phyloP scores from a whole-genome alignment of 1,284 basidiomycete species.

The Sanghuangporus sanghuang region DNA sequence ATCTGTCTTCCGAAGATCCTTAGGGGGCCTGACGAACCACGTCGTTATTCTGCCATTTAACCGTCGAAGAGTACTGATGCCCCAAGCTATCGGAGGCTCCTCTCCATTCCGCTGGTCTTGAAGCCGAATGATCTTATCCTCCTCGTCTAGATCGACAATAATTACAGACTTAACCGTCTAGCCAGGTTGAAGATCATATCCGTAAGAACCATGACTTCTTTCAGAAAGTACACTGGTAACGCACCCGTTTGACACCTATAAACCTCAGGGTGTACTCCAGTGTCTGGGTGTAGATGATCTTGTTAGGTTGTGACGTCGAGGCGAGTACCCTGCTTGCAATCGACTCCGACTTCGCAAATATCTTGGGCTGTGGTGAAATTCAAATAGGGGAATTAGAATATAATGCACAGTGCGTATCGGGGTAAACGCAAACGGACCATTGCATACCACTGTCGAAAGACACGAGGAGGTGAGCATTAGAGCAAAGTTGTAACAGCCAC shows the following conservation, averaged over 20 bases:
- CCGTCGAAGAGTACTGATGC: conserved; percentile 40
- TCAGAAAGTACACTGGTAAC: conserved; percentile 2
- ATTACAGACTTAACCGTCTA: conserved; percentile 53
- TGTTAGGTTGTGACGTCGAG: conserved; percentile 49
- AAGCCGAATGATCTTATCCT: conserved; percentile 53
- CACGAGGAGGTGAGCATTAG: conserved; percentile 12
- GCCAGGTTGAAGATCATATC: not conserved
- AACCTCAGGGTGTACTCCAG: conserved; percentile 56
- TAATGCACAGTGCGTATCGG: not conserved
- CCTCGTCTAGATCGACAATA: conserved; percentile 56
- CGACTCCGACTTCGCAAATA: conserved; percentile 47
- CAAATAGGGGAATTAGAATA: not conserved
- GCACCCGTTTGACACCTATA: conserved; percentile 48
- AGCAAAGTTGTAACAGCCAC: not conserved
- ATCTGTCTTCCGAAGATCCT: conserved; percentile 11
- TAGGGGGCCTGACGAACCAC: conserved; percentile 22
- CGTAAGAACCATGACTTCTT: not conserved
- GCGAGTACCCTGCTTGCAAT: conserved; percentile 50
- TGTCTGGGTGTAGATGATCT: conserved; percentile 54
- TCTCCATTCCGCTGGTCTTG: conserved; percentile 62
- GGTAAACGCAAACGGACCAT: conserved; percentile 36
- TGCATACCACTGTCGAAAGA: conserved; percentile 48
- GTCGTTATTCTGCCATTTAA: conserved; percentile 45
- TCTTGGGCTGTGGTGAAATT: conserved; percentile 39
- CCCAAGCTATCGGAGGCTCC: conserved; percentile 43